phyloP scores from a whole-genome alignment of 1,284 basidiomycete species.

The Malassezia restricta region DNA sequence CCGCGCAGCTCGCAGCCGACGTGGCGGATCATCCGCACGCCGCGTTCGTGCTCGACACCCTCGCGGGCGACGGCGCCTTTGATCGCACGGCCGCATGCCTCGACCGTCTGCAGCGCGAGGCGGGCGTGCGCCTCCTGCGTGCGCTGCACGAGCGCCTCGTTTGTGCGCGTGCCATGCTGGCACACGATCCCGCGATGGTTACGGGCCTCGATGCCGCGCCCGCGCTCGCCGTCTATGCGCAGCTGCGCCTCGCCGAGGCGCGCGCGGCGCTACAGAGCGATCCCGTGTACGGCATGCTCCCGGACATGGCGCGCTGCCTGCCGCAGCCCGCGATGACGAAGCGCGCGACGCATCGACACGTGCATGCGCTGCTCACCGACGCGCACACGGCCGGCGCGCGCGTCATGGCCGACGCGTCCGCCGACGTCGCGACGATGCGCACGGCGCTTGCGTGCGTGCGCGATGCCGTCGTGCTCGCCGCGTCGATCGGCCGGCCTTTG shows the following conservation, averaged over 20 bases:
- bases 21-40: background rate
- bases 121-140: background rate
- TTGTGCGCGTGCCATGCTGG: background rate
- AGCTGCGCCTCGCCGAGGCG: background rate
- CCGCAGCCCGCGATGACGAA: constrained; percentile 4
- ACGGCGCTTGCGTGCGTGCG: background rate
- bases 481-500: background rate
- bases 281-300: constrained; percentile 32
- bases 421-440: constrained; percentile 5
- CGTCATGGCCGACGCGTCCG: background rate
- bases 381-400: background rate
- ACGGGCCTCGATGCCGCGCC: background rate
- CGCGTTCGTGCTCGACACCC: background rate
- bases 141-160: background rate
- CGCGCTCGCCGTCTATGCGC: constrained; percentile 15
- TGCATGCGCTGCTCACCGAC: background rate
- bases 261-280: constrained; percentile 20
- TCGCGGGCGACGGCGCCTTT: background rate
- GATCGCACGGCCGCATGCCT: background rate
- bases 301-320: constrained; percentile 32
- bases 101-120: background rate
- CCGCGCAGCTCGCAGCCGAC: background rate
- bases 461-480: background rate
- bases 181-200: background rate
- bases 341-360: background rate